phyloP scores from a whole-genome alignment of 2,329 filamentous ascomycete species.

The Stemphylium vesicarium region DNA sequence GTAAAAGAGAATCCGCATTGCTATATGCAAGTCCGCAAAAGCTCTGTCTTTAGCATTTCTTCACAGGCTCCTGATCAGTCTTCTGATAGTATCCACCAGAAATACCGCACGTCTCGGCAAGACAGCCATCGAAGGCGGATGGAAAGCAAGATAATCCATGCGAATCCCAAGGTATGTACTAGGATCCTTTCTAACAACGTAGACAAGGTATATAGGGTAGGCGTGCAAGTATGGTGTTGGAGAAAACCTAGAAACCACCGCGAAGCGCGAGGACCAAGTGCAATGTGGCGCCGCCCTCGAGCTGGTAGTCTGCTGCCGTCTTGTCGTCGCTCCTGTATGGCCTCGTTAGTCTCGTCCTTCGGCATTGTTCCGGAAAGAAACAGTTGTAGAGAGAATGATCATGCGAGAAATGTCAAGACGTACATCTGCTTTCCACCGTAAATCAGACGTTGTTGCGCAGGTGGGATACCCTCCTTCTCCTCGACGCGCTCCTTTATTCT shows the following conservation, averaged over 20 bases:
- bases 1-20: too few species aligned
- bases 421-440: slow-evolving; percentile 98
- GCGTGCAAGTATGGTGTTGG: too few species aligned
- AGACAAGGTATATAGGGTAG: too few species aligned
- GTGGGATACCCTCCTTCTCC: slow-evolving; percentile 98
- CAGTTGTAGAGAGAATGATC: neutral
- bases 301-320: slow-evolving; percentile 85
- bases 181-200: too few species aligned
- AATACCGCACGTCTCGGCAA: too few species aligned
- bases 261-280: slow-evolving; percentile 94
- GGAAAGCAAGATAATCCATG: too few species aligned
- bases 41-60: too few species aligned
- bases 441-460: slow-evolving; percentile 94
- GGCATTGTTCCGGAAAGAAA: neutral
- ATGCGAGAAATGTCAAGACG: slow-evolving; percentile 8
- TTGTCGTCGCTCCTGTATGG: slow-evolving; percentile 87
- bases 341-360: slow-evolving; percentile 7
- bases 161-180: too few species aligned
- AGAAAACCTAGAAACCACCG: slow-evolving; percentile 63
- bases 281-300: slow-evolving; percentile 90
- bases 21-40: too few species aligned
- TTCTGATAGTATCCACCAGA: too few species aligned
- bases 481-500: slow-evolving; percentile 99
- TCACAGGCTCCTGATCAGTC: too few species aligned
- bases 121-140: too few species aligned